A percentile compares a stretch with the other conserved stretches of the same genome.
phyloP scores from a whole-genome alignment of 2,329 filamentous ascomycete genomes.

The Drechmeria coniospora region DNA sequence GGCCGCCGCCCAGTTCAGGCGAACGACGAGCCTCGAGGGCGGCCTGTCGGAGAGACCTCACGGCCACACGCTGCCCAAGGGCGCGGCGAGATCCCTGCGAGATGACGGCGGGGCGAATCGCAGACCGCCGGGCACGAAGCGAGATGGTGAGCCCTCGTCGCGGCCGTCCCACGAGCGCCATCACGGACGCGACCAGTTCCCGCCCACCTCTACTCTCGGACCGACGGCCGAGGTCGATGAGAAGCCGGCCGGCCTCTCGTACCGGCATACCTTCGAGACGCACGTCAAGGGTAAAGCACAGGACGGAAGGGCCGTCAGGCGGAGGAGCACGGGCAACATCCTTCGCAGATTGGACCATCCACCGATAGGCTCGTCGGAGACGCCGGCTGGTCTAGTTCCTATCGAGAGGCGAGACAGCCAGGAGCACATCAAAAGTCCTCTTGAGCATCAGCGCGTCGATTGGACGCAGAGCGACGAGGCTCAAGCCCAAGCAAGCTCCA shows the following conservation, averaged over 20 bases:
- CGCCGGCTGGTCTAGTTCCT: constrained; percentile 1
- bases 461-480: constrained; percentile 44
- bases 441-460: constrained; percentile 32
- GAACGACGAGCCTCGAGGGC: constrained; percentile 32
- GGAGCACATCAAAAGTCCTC: constrained; percentile 4
- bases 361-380: constrained; percentile 1
- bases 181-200: constrained; percentile 28
- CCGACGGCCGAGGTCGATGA: constrained; percentile 19
- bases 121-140: constrained; percentile 8
- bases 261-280: constrained; percentile 17
- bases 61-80: constrained; percentile 27
- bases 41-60: constrained; percentile 19
- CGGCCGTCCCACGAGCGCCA: constrained; percentile 23
- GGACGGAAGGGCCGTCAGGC: constrained; percentile 9
- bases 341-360: constrained; percentile 7
- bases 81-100: constrained; percentile 24
- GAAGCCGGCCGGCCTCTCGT: constrained; percentile 4
- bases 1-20: constrained; percentile 38
- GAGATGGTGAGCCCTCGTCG: constrained; percentile 16
- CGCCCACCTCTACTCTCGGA: constrained; percentile 21
- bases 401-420: not conserved
- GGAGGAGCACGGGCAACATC: constrained; percentile 23
- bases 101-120: constrained; percentile 13
- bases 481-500: constrained; percentile 4
- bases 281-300: constrained; percentile 7